Evolutionary conservation across 2,329 filamentous ascomycete genomes (phyloP).

Genomic region (Graphilbum fragrans): DNA sequence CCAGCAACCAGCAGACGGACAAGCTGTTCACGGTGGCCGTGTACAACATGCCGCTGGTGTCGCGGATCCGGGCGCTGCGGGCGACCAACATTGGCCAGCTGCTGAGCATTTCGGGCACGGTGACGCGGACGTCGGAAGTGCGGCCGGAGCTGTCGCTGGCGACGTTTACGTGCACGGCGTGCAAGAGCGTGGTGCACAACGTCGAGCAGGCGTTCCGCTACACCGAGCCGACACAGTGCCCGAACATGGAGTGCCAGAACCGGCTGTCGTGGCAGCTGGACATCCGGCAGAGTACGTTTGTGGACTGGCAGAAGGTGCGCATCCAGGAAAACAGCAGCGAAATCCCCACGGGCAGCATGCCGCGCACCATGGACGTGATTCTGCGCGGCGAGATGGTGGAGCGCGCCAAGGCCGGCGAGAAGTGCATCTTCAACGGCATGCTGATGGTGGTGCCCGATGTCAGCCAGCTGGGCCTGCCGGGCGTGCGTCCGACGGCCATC

Average conservation of each 20-base stretch:
- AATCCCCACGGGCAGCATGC: conserved; percentile 97
- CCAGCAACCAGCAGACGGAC: conserved; percentile 88
- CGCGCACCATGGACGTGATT: conserved; percentile 93
- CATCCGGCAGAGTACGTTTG: conserved; percentile 91
- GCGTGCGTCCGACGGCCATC: conserved; percentile 68
- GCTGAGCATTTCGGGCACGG: conserved; percentile 90
- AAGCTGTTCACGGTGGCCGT: conserved; percentile 90
- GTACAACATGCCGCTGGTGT: conserved; percentile 83
- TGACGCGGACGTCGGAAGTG: conserved; percentile 93
- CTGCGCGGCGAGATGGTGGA: conserved; percentile 95
- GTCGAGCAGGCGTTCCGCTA: conserved; percentile 97
- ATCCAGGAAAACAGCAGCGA: conserved; percentile 98
- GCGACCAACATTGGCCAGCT: conserved; percentile 87
- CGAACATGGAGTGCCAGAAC: conserved; percentile 78
- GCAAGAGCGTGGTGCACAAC: conserved; percentile 73
- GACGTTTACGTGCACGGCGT: conserved; percentile 84
- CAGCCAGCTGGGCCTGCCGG: conserved; percentile 84
- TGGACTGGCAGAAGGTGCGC: conserved; percentile 98
- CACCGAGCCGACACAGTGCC: conserved; percentile 92
- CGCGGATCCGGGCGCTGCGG: conserved; percentile 71
- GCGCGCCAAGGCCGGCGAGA: conserved; percentile 91
- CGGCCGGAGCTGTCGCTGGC: conserved; percentile 84
- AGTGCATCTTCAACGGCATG: conserved; percentile 94
- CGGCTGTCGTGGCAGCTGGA: conserved; percentile 91
- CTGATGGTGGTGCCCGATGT: conserved; percentile 95